These are phyloP conservation scores for Colletotrichum scovillei DNA, from an alignment of 2,329 filamentous ascomycete species.

Conservation along the genomic window DNA sequence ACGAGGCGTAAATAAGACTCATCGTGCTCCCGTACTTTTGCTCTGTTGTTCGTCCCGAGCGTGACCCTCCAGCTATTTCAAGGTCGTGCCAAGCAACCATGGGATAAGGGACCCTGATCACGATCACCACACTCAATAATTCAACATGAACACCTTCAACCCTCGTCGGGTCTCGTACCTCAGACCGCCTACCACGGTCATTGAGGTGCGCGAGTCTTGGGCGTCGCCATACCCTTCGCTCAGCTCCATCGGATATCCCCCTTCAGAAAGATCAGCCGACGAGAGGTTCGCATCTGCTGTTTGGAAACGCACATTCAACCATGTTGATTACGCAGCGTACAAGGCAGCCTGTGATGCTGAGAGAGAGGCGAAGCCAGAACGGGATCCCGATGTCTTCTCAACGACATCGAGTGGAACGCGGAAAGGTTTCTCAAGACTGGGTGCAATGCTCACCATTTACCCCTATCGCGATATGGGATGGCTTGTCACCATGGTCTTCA, in stretches of 20 bases:
- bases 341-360: conserved; percentile 32
- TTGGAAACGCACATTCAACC: conserved; percentile 30
- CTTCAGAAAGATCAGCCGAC: conserved; percentile 16
- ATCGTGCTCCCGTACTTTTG: neutral
- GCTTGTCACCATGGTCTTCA: conserved; percentile 29
- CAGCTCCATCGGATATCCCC: conserved; percentile 27
- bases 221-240: conserved; percentile 29
- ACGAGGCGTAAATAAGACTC: conserved; percentile 29
- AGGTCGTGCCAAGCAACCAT: neutral
- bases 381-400: conserved; percentile 15
- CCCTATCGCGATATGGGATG: conserved; percentile 33
- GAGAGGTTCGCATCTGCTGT: conserved; percentile 23
- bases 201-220: conserved; percentile 1
- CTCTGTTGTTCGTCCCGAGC: neutral
- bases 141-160: conserved; percentile 34
- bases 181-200: conserved; percentile 8
- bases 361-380: conserved; percentile 20
- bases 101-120: neutral
- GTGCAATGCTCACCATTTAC: conserved; percentile 31
- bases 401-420: neutral
- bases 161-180: conserved; percentile 33
- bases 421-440: conserved; percentile 13
- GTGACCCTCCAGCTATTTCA: neutral
- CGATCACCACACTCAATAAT: neutral
- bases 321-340: conserved; percentile 31